A percentile compares a stretch with the other conserved stretches of the same genome.
These are phyloP conservation scores for Aspergillus proliferans DNA, from an alignment of 2,329 filamentous ascomycete genomes.

Conservation along the genomic window DNA sequence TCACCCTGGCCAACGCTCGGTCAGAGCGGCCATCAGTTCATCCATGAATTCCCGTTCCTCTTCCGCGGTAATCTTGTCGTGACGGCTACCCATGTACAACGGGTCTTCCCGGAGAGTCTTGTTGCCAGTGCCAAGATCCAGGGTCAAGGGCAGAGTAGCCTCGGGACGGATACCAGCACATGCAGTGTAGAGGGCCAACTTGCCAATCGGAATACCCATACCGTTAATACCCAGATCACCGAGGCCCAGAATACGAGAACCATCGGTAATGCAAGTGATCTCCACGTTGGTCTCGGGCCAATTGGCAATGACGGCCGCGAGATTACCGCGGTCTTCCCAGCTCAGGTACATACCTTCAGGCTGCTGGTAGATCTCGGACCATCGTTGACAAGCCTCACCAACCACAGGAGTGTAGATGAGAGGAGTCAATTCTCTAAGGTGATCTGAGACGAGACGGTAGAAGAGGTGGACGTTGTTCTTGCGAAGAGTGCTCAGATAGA, in stretches of 20 bases:
- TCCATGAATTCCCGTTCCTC: slow-evolving; percentile 91
- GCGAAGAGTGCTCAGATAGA: slow-evolving; percentile 45
- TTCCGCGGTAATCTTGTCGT: slow-evolving; percentile 68
- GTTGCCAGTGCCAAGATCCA: slow-evolving; percentile 60
- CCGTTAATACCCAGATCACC: slow-evolving; percentile 95
- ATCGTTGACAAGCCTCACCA: slow-evolving; percentile 92
- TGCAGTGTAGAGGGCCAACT: slow-evolving; percentile 88
- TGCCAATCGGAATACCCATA: slow-evolving; percentile 96
- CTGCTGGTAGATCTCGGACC: slow-evolving; percentile 91
- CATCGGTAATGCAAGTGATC: slow-evolving; percentile 95
- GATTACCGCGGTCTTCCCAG: slow-evolving; percentile 86
- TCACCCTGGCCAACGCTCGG: slow-evolving; percentile 65
- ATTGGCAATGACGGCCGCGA: slow-evolving; percentile 81
- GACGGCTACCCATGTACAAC: slow-evolving; percentile 85
- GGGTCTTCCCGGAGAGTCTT: slow-evolving; percentile 64
- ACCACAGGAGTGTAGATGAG: slow-evolving; percentile 53
- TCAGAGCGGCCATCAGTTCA: slow-evolving; percentile 89
- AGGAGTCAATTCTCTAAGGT: slow-evolving; percentile 45
- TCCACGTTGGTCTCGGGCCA: slow-evolving; percentile 87
- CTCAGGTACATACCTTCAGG: slow-evolving; percentile 96
- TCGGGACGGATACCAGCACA: slow-evolving; percentile 89
- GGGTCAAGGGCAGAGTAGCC: slow-evolving; percentile 55
- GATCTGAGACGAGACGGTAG: slow-evolving; percentile 45
- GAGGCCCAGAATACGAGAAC: slow-evolving; percentile 82
- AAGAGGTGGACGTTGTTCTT: slow-evolving; percentile 50